Percentiles rank a stretch among this genome's conserved stretches.
phyloP scores from a whole-genome alignment of 495 filamentous ascomycete genomes.

The Diplogelasinospora grovesii region DNA sequence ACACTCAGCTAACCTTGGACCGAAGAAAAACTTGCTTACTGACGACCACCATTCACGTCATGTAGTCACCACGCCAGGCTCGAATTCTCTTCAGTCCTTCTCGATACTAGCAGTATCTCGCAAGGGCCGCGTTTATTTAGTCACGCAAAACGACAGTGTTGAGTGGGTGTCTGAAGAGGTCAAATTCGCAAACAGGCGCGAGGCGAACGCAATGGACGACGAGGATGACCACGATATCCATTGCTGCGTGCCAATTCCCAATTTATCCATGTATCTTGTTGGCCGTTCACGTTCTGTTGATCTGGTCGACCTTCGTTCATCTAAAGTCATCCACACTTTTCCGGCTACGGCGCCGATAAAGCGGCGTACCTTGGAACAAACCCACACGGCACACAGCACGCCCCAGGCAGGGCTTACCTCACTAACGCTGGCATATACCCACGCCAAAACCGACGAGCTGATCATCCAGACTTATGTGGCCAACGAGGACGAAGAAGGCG shows the following conservation, averaged over 20 bases:
- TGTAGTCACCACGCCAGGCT: too few relatives aligned
- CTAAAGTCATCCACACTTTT: constrained; percentile 49
- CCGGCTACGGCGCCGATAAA: constrained; percentile 49
- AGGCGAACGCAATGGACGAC: too few relatives aligned
- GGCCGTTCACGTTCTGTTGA: constrained; percentile 43
- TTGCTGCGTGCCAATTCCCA: constrained; percentile 33
- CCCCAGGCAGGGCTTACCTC: constrained; percentile 42
- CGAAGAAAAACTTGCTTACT: too few relatives aligned
- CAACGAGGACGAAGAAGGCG: constrained; percentile 25
- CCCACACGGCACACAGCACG: constrained; percentile 39
- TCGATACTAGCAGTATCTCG: constrained; percentile 35
- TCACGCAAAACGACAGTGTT: constrained; percentile 28
- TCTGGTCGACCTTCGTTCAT: constrained; percentile 45
- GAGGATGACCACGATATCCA: too few relatives aligned
- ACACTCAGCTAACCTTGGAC: too few relatives aligned
- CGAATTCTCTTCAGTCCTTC: constrained; percentile 6
- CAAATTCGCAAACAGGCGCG: constrained; percentile 23
- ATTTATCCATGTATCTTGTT: constrained; percentile 40
- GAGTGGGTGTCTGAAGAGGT: constrained; percentile 33
- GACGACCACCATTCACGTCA: too few relatives aligned
- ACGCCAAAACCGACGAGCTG: constrained; percentile 44
- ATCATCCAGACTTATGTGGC: constrained; percentile 53
- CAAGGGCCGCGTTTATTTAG: constrained; percentile 40
- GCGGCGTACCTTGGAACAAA: constrained; percentile 44
- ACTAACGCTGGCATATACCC: constrained; percentile 48